Base-by-base conservation (phyloP, 208 protist species). In the Leishmania martiniquensis region DNA sequence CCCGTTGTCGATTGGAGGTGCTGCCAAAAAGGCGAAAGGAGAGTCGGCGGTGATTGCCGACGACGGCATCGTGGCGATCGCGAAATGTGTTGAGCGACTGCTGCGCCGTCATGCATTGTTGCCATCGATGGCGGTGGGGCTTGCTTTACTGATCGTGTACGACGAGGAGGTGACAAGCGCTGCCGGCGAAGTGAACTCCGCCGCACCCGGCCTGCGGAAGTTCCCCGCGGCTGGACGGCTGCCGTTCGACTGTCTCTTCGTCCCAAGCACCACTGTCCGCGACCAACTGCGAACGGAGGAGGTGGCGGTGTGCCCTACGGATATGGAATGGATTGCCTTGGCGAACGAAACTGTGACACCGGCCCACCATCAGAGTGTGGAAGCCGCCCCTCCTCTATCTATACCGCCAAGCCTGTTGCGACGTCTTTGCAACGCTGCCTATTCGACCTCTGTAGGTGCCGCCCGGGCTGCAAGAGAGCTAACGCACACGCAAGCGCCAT, bases 251-350 rank as follows among this genome's bases (percentile, higher is more conserved):
- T 62, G 37, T n/a, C 32, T 77, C 17, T 78, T 52, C 65, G 72
- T 77, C 12, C 22, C 66, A 4, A 13, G 9, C 29, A 62, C 34
- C 44, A 74, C 25, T 15, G 71, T 15, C 12, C 55, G 37, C 17
- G 57, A 57, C 20, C 20, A 32, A 4, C 29, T 29, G 22, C 2
- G 32, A 29, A 44, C 39, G 32, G 44, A 52, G 7, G 42, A 20
- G 2, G 25, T 52, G 20, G 20, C 39, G 22, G 73, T 83, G 15
- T n/a, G 39, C n/a, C 79, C 79, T 9, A 39, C 79, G 13, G 79
- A 83, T 39, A 83, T 83, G 73, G 79, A 83, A 57, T 83, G 79
- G 79, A 83, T 83, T 37, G 72, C 72, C 15, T 62, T 83, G 57
- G 67, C 72, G 5, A 77, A 45, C n/a, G 65, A 77, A 17, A n/a